Percentiles rank a stretch among this genome's conserved stretches.
These are phyloP conservation scores for Nakazawaea holstii DNA, from an alignment of 805 yeast genomes.

Conservation along the genomic window DNA sequence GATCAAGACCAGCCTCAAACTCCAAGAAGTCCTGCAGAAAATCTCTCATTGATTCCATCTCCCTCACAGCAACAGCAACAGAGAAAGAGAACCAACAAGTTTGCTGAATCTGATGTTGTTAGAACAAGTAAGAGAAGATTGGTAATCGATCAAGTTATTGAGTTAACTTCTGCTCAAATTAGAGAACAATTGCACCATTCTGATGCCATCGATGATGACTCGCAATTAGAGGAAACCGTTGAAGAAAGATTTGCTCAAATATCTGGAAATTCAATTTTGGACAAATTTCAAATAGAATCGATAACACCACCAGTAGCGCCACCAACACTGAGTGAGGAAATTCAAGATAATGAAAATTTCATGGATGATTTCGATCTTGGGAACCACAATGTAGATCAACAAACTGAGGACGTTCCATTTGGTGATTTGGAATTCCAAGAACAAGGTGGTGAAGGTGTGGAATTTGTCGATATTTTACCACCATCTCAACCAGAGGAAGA, in stretches of 20 bases:
- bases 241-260: not conserved
- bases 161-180: constrained; percentile 35
- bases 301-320: not conserved
- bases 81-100: constrained; percentile 23
- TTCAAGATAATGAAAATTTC: constrained; percentile 8
- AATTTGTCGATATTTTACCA: constrained; percentile 2
- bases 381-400: constrained; percentile 13
- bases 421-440: not conserved
- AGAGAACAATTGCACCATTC: constrained; percentile 25
- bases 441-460: constrained; percentile 4
- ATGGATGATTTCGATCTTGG: constrained; percentile 18
- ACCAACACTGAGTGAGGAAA: constrained; percentile 13
- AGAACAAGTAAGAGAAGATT: constrained; percentile 42
- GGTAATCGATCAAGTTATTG: constrained; percentile 38
- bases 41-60: not conserved
- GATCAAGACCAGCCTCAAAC: constrained; percentile 14
- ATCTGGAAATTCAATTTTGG: not conserved
- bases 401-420: constrained; percentile 3
- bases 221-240: constrained; percentile 12
- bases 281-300: not conserved
- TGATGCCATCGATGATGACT: constrained; percentile 10
- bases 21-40: constrained; percentile 5
- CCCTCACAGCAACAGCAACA: constrained; percentile 12
- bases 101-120: constrained; percentile 36
- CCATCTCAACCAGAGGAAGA: constrained; percentile 6